phyloP scores from a whole-genome alignment of 225 moss, liverwort and hornwort species.

The Lunularia cruciata region DNA sequence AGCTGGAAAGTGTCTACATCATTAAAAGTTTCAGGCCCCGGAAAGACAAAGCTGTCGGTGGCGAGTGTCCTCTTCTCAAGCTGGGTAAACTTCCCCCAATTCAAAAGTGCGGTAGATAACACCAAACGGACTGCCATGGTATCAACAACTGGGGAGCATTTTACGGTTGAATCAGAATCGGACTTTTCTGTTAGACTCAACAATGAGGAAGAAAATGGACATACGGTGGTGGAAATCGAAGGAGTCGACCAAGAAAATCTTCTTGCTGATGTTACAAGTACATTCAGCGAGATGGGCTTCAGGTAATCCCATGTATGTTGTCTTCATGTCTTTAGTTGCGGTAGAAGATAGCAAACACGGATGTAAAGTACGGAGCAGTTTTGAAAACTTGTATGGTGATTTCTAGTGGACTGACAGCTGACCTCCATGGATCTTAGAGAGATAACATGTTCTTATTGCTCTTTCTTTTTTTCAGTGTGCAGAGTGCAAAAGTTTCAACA shows the following conservation, averaged over 20 bases:
- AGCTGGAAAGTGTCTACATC: background rate
- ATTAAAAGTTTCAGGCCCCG: background rate
- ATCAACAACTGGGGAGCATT: constrained; percentile 31
- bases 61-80: background rate
- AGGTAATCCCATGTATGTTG: constrained; percentile 58
- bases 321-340: too few species aligned
- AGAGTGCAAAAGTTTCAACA: constrained; percentile 80
- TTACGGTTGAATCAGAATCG: constrained; percentile 21
- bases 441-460: too few species aligned
- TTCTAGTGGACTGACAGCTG: too few species aligned
- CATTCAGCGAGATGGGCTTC: constrained; percentile 86
- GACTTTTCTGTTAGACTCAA: constrained; percentile 57
- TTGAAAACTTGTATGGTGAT: too few species aligned
- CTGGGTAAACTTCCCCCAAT: background rate
- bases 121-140: constrained; percentile 12
- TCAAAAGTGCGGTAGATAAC: background rate
- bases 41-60: background rate
- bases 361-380: too few species aligned
- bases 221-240: constrained; percentile 70
- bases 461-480: constrained; percentile 51
- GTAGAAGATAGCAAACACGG: too few species aligned
- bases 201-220: constrained; percentile 55
- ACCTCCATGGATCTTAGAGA: too few species aligned
- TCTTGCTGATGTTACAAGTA: constrained; percentile 77
- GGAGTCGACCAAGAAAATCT: constrained; percentile 96